Evolutionary conservation across 1,284 basidiomycete genomes (phyloP), one percentile per base, ranked within the genome.

Genomic region (Ganoderma multipileum): DNA sequence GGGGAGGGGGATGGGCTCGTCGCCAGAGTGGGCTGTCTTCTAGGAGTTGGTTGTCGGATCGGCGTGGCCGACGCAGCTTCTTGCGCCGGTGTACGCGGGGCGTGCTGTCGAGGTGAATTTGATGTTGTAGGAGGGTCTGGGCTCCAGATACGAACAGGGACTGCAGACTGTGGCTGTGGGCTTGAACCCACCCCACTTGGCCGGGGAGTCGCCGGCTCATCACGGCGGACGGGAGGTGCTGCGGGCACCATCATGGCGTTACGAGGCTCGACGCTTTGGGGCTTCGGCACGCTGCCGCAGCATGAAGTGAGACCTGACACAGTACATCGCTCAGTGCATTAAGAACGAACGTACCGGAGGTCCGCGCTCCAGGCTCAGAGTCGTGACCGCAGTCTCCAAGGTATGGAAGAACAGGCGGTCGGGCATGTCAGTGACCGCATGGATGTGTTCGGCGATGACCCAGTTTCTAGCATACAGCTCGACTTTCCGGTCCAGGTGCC

Each of bases 321-420:
- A 26, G 47, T 14, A 14, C 9, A 8, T 8, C 23, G 16, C 16
- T 26, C 1, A 41, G 14, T 6, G 23, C 16, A 26, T 39, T 39
- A 23, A 3, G 38, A 18, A 36, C 20, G 20, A n/a, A 36, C 61
- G 2, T 44, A 80, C 79, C 59, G 76, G 74, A n/a, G 71, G 75
- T 3, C 80, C 81, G 28, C 76, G 73, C 36, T 81, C 77, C 59
- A 82, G 77, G 47, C 79, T 75, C 41, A 83, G 66, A 1, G 76
- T 78, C 47, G 85, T 83, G 64, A 84, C 82, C 50, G 89, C 81
- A 3, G 83, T 83, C 71, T 91, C 86, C 66, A 90, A 79, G 52
- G 86, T 75, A 73, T 91, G 90, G 75, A 86, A 86, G 68, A 83
- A 83, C 58, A 89, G 78, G 75, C 91, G 89, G 78, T 91, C 86